These are phyloP conservation scores for Hansfordia pulvinata DNA, from an alignment of 2,329 filamentous ascomycete species.

Conservation along the genomic window DNA sequence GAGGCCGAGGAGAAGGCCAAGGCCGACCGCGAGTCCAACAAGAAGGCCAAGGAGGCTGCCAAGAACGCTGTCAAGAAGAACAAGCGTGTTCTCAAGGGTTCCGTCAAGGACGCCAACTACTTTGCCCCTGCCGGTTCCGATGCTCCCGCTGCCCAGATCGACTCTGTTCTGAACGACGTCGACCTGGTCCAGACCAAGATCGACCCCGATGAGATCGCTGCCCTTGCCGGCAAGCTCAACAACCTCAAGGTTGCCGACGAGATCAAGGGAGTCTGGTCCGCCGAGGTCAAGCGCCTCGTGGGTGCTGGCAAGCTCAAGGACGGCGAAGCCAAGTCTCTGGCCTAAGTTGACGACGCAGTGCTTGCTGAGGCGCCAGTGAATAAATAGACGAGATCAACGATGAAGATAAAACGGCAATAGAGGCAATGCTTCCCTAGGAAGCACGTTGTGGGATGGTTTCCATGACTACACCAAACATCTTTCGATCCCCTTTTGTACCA, in stretches of 20 bases:
- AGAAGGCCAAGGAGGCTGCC: slow-evolving; percentile 97
- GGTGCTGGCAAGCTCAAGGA: slow-evolving; percentile 77
- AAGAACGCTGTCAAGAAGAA: slow-evolving; percentile 99
- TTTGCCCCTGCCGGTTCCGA: slow-evolving; percentile 56
- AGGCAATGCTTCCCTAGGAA: too few species aligned
- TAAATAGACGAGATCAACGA: too few species aligned
- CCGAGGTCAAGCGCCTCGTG: slow-evolving; percentile 66
- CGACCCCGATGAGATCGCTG: slow-evolving; percentile 80
- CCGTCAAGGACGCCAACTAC: slow-evolving; percentile 97
- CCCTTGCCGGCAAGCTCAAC: slow-evolving; percentile 67
- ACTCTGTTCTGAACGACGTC: slow-evolving; percentile 70
- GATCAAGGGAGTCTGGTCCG: slow-evolving; percentile 74
- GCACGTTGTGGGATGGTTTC: too few species aligned
- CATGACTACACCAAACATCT: too few species aligned
- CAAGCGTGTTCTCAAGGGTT: slow-evolving; percentile 89
- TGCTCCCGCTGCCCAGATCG: slow-evolving; percentile 62
- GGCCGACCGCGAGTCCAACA: slow-evolving; percentile 64
- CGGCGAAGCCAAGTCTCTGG: slow-evolving; percentile 59
- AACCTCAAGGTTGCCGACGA: slow-evolving; percentile 66
- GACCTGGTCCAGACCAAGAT: slow-evolving; percentile 81
- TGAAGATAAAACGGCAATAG: too few species aligned
- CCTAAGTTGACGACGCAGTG: too few species aligned
- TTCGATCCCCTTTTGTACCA: too few species aligned
- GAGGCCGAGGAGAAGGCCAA: slow-evolving; percentile 83
- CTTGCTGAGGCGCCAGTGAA: too few species aligned